These are phyloP conservation scores for Pseudogymnoascus sp. DNA, from an alignment of 2,329 filamentous ascomycete genomes.

Conservation along the genomic window DNA sequence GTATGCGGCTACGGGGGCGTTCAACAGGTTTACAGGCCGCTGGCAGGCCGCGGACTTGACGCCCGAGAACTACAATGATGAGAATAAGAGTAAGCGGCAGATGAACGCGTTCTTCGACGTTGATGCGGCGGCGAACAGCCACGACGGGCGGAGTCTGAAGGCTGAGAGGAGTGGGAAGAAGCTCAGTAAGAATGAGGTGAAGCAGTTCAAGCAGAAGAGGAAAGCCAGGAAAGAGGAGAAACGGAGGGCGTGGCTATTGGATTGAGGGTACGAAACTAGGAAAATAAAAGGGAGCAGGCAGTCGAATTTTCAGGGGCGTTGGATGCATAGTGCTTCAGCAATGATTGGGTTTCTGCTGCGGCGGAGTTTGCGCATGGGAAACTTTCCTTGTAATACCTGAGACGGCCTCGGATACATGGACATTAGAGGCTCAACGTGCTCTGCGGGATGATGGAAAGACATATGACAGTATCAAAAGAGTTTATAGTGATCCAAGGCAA, in stretches of 20 bases:
- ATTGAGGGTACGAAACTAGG: constrained; percentile 43
- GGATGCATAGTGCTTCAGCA: neutral
- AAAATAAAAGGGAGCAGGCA: neutral
- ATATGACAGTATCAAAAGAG: neutral
- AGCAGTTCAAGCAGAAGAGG: constrained; percentile 85
- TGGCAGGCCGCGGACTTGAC: constrained; percentile 63
- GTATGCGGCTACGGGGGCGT: constrained; percentile 64
- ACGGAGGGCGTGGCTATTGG: constrained; percentile 78
- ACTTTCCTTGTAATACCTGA: neutral
- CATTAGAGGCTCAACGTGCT: neutral
- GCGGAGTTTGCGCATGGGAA: neutral
- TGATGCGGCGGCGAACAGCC: constrained; percentile 82
- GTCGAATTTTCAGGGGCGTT: neutral
- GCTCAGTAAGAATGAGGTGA: constrained; percentile 75
- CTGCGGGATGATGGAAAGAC: neutral
- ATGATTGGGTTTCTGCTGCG: neutral
- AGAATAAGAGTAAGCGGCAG: constrained; percentile 78
- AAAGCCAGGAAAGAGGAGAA: constrained; percentile 90
- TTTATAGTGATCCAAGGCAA: neutral
- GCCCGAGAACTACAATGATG: constrained; percentile 73
- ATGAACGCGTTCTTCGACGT: constrained; percentile 96
- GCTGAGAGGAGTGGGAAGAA: constrained; percentile 83
- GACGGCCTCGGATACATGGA: neutral
- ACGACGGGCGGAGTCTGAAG: constrained; percentile 84
- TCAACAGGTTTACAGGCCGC: constrained; percentile 83